Evolutionary conservation across 2,329 filamentous ascomycete species (phyloP), one percentile per base, ranked within the genome.

Genomic region (Arthroderma sp.): DNA sequence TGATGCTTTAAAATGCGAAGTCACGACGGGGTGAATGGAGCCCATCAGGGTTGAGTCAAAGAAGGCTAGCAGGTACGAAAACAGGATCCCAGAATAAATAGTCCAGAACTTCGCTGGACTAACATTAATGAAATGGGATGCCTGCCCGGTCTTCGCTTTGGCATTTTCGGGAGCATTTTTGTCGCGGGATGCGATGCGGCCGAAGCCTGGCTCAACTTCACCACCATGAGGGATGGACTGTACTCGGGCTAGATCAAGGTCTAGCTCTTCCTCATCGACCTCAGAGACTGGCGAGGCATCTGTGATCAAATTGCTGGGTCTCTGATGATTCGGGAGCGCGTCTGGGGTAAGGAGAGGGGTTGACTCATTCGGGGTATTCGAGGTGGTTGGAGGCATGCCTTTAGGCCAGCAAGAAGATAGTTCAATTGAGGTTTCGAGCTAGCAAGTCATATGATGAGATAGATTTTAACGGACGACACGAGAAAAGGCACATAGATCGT

Each of bases 1-100:
- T 30, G 83, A 83, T 40, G 81, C 75, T 49, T 79, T 68, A 61
- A 89, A 89, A 60, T 88, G 78, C 0, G 82, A 86, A 0, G 83
- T 87, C 49, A 89, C 86, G 46, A 85, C 81, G 0, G 84, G 83
- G 60, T 91, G 84, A 36, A 75, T 81, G 2, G 82, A 85, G 4
- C 83, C 83, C 83, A 89, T 87, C 52, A 89, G 74, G 3, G 83
- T 89, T 7, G 76, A 74, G 65, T 89, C 85, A 56, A 89, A 88
- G 58, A 71, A 78, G 6, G 60, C 65, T 44, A 69, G 61, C 49
- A 80, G 74, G 54, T 75, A 75, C 4, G 70, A 69, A n/a, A 72
- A 57, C 49, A 81, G 62, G 39, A 82, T 68, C 42, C 74, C 73
- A 4, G 63, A 52, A 56, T 82, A 83, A 45, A 82, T 74, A 48